Conservation (phyloP, 1,284 basidiomycete genomes). For the Microstroma glucosiphilum region DNA sequence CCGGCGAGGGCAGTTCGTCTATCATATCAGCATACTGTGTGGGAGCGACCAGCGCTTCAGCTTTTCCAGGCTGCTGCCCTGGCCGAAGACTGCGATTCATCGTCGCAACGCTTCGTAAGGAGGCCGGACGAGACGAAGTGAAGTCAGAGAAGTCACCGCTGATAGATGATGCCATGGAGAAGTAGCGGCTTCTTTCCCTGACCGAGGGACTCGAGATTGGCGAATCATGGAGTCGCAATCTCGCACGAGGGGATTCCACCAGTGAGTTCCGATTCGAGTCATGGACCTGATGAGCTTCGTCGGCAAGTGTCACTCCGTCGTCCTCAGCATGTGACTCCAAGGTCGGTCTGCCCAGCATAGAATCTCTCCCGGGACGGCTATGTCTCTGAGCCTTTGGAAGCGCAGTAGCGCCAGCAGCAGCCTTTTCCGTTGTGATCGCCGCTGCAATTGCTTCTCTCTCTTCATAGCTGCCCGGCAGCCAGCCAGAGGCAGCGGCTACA, state of each 20-base stretch:
- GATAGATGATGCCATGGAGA: neutral
- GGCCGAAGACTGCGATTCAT: conserved; percentile 27
- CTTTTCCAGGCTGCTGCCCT: conserved; percentile 38
- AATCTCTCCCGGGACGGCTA: neutral
- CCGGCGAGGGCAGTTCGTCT: conserved; percentile 4
- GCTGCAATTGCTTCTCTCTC: neutral
- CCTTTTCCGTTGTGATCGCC: no score
- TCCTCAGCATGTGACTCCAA: neutral
- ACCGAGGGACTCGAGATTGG: no score
- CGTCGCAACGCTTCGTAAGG: conserved; percentile 31
- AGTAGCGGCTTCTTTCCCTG: no score
- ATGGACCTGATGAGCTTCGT: no score
- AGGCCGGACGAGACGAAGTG: conserved; percentile 23
- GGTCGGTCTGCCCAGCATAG: neutral
- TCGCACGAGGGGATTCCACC: no score
- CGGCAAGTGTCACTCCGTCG: neutral
- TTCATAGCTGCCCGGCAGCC: neutral
- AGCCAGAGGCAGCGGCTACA: neutral
- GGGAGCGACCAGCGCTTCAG: conserved; percentile 32
- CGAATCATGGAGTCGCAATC: no score
- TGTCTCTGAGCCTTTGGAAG: no score
- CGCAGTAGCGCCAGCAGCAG: no score
- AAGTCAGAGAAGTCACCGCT: neutral
- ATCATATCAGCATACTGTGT: conserved; percentile 21
- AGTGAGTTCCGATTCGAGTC: no score